Evolutionary conservation across 108 stramenopile species (phyloP), one percentile per base, ranked within the genome.

Genomic region (Nitzschia sp.): DNA sequence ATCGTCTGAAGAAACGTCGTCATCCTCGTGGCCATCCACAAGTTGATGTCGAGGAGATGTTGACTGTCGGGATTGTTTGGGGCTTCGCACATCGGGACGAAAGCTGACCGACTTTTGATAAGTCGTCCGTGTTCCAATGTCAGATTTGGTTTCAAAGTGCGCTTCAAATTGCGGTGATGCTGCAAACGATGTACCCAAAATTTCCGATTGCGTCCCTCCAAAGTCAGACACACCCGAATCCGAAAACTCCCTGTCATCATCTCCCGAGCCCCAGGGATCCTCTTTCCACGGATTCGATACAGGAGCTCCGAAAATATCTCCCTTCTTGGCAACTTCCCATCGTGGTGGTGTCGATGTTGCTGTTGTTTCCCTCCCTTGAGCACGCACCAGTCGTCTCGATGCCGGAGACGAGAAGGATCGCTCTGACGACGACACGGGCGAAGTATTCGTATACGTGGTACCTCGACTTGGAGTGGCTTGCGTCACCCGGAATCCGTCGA

Each of bases 401-500:
- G 49, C 65, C 13, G 65, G 65, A 6, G 61, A 63, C 48, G 65
- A 66, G 3, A 62, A 62, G 36, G 61, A 62, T 0, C 24, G 42
- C n/a, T 33, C 30, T 51, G 11, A 9, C 49, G 49, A 51, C 61
- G 38, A 42, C 18, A 42, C 61, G 21, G 61, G 61, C 35, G 61
- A 42, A 45, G 61, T 21, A 57, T 25, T 57, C 15, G 56, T 15
- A 30, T 57, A 57, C 2, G 24, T 18, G 18, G 13, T 28, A 19
- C n/a, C 21, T 21, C 49, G 49, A 23, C 4, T 51, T 4, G 49
- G 49, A 11, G 31, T 28, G 5, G 9, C 4, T 42, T 34, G 11
- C 1, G 38, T 24, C 42, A 62, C 61, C 4, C 26, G 46, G 63
- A 84, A 79, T 1, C 82, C 82, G 66, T 82, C 77, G 5, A 54